phyloP scores from a whole-genome alignment of 768 basidiomycete species.

The Coprinopsis marcescibilis region DNA sequence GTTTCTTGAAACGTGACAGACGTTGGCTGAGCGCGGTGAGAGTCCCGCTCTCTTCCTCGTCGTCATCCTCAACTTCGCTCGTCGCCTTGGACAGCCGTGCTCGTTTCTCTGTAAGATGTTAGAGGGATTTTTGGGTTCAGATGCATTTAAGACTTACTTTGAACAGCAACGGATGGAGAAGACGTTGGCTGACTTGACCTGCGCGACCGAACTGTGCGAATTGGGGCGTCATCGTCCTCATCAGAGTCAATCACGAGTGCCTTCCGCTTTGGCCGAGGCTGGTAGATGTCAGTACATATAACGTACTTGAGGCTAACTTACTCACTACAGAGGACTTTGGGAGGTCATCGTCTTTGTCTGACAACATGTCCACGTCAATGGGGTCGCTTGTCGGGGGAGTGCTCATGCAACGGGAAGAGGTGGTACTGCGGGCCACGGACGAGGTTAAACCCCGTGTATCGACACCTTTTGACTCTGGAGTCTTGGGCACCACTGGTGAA shows the following conservation, averaged over 20 bases:
- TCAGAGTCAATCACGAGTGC: conserved; percentile 65
- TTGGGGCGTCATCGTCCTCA: conserved; percentile 19
- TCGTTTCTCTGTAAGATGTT: conserved; percentile 40
- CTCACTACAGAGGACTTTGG: conserved; percentile 22
- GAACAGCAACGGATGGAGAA: conserved; percentile 31
- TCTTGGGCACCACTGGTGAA: conserved; percentile 30
- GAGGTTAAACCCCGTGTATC: conserved; percentile 28
- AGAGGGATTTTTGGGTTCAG: not conserved
- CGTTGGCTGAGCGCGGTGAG: conserved; percentile 48
- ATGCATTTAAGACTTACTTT: conserved; percentile 19
- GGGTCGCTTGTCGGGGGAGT: conserved; percentile 78
- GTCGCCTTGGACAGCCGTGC: conserved; percentile 46
- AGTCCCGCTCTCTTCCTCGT: conserved; percentile 42
- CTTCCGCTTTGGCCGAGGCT: conserved; percentile 59
- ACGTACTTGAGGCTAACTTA: conserved; percentile 23
- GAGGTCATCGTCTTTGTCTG: conserved; percentile 39
- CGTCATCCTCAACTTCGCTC: conserved; percentile 50
- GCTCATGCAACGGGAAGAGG: conserved; percentile 46
- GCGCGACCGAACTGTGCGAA: conserved; percentile 17
- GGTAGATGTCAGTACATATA: conserved; percentile 9
- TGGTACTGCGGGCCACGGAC: conserved; percentile 31
- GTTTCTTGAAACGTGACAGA: conserved; percentile 62
- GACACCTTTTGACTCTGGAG: conserved; percentile 31
- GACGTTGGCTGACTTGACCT: conserved; percentile 26
- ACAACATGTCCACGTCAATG: conserved; percentile 71